Percentiles rank a stretch among this genome's conserved stretches.
Evolutionary conservation across 2,329 filamentous ascomycete genomes (phyloP).

Genomic region (Lojkania enalia): DNA sequence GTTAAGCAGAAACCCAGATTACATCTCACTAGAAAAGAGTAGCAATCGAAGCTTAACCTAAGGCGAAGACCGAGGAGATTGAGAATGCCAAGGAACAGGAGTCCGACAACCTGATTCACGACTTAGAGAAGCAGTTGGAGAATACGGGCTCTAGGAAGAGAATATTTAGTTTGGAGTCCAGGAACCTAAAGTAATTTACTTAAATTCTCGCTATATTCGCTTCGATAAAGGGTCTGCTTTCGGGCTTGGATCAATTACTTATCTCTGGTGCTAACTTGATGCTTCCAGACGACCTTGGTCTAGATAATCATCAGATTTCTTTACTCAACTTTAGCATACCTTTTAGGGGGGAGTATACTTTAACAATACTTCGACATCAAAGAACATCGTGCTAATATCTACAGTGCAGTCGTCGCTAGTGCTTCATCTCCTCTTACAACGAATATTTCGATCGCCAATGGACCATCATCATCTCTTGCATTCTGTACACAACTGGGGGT

Average conservation of each 20-base stretch:
- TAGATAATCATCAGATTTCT: conserved; percentile 61
- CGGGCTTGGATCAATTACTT: conserved; percentile 72
- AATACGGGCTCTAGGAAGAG: conserved; percentile 44
- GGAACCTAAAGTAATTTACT: conserved; percentile 67
- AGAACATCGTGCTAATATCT: no score
- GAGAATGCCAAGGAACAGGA: conserved; percentile 46
- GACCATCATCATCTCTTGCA: conserved; percentile 69
- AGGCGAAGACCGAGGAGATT: conserved; percentile 37
- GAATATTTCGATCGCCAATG: conserved; percentile 68
- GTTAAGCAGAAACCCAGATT: conserved; percentile 22
- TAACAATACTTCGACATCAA: no score
- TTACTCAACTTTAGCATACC: conserved; percentile 73
- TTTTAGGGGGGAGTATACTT: conserved; percentile 52
- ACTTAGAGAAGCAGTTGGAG: conserved; percentile 46
- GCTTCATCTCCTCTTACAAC: conserved; percentile 69
- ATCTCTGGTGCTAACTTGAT: conserved; percentile 73
- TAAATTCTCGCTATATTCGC: conserved; percentile 70
- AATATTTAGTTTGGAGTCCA: conserved; percentile 60
- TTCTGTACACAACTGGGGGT: conserved; percentile 71
- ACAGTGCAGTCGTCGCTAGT: conserved; percentile 69
- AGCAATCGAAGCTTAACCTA: conserved; percentile 20
- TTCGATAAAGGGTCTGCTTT: conserved; percentile 74
- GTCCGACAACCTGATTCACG: conserved; percentile 49
- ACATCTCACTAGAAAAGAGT: conserved; percentile 26
- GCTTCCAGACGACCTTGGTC: conserved; percentile 61